Evolutionary conservation across 495 filamentous ascomycete genomes (phyloP).

Genomic region (Pseudevernia furfuracea): DNA sequence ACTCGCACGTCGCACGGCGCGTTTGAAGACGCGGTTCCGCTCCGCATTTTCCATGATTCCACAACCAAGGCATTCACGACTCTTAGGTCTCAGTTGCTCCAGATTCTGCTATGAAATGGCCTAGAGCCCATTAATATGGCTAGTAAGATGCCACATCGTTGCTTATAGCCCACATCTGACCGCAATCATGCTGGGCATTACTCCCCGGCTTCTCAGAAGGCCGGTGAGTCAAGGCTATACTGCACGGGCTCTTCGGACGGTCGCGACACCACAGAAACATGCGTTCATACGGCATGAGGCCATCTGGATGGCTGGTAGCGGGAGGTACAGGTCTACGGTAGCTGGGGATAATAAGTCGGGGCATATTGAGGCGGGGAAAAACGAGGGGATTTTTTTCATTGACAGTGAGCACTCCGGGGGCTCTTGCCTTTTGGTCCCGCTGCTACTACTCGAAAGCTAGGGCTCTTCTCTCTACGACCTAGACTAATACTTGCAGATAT

Average conservation of each 20-base stretch:
- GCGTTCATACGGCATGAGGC: not conserved
- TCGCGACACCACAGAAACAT: not conserved
- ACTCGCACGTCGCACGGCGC: too few species aligned
- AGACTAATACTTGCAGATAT: conserved; percentile 51
- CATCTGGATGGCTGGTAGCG: not conserved
- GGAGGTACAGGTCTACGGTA: conserved; percentile 34
- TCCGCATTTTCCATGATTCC: not conserved
- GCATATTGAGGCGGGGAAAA: conserved; percentile 62
- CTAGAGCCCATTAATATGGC: not conserved
- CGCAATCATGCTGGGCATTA: conserved; percentile 8
- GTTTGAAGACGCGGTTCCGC: not conserved
- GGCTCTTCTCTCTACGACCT: not conserved
- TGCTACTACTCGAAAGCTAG: not conserved
- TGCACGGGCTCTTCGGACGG: not conserved
- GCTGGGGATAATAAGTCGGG: conserved; percentile 54
- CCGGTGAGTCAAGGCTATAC: not conserved
- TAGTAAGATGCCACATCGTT: not conserved
- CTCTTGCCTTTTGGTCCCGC: not conserved
- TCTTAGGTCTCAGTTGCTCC: not conserved
- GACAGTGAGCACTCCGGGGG: conserved; percentile 55
- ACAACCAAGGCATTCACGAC: not conserved
- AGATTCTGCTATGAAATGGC: not conserved
- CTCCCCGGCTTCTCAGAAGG: not conserved
- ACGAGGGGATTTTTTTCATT: conserved; percentile 80
- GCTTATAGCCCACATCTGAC: not conserved